A percentile compares a stretch with the other conserved stretches of the same genome.
Conservation (phyloP, 139 green algal species). For the Coelastrella sp. region DNA sequence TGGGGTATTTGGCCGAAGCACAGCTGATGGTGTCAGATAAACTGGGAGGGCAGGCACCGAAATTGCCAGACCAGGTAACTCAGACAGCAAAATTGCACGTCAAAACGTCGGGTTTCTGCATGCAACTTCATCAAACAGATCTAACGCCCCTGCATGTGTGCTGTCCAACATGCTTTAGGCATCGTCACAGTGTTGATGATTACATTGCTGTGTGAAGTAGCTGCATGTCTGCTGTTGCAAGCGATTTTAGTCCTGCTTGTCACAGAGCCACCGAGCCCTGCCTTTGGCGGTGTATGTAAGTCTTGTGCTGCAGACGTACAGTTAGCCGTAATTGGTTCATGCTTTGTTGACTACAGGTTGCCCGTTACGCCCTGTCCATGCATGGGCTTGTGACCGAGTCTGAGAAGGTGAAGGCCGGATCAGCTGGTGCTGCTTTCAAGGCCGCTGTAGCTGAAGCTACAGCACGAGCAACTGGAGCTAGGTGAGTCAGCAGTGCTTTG, state of each 20-base stretch:
- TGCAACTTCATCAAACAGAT: too few species aligned
- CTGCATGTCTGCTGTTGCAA: too few species aligned
- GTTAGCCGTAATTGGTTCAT: not conserved
- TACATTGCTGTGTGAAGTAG: too few species aligned
- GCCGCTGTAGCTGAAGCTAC: slow-evolving; percentile 58
- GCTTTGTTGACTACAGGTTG: slow-evolving; percentile 32
- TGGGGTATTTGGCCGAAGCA: slow-evolving; percentile 54
- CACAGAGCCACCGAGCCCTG: not conserved
- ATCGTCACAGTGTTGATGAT: too few species aligned
- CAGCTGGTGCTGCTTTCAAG: slow-evolving; percentile 53
- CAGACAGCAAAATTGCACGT: not conserved
- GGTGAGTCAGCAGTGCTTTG: slow-evolving; percentile 35
- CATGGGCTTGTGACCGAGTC: slow-evolving; percentile 56
- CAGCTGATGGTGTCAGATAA: slow-evolving; percentile 36
- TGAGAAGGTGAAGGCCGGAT: slow-evolving; percentile 14
- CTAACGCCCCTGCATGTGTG: too few species aligned
- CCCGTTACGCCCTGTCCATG: slow-evolving; percentile 60
- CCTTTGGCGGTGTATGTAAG: too few species aligned
- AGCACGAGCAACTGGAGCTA: slow-evolving; percentile 58
- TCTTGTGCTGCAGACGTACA: not conserved
- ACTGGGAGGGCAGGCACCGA: slow-evolving; percentile 13
- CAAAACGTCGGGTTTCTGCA: too few species aligned
- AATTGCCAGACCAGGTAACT: slow-evolving; percentile 54
- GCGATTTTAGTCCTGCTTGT: too few species aligned
- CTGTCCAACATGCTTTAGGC: too few species aligned